These are phyloP conservation scores for Aspergillus panamensis DNA, from an alignment of 495 filamentous ascomycete genomes.

Conservation along the genomic window DNA sequence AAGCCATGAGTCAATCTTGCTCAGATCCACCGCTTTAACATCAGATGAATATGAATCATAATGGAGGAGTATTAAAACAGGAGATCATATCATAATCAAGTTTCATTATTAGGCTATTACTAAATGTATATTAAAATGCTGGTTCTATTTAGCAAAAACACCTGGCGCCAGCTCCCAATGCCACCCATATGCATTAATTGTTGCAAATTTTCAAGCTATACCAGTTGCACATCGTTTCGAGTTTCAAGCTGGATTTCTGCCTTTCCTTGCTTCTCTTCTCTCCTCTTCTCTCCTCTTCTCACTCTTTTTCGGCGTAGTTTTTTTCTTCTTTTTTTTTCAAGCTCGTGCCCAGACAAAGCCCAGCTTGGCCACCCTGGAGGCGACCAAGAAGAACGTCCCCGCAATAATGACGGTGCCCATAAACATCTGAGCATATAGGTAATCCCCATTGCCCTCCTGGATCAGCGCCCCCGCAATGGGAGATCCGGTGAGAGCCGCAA, in stretches of 20 bases:
- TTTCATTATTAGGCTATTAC: too few relatives aligned
- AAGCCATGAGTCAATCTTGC: too few relatives aligned
- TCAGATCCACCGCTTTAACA: too few relatives aligned
- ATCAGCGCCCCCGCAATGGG: slow-evolving; percentile 69
- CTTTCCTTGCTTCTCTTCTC: background rate
- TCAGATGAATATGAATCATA: too few relatives aligned
- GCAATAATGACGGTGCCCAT: slow-evolving; percentile 48
- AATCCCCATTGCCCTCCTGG: slow-evolving; percentile 46
- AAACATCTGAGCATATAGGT: slow-evolving; percentile 57
- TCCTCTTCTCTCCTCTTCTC: slow-evolving; percentile 2
- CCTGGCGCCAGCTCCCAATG: too few relatives aligned
- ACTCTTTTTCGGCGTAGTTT: slow-evolving; percentile 21
- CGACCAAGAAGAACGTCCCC: slow-evolving; percentile 43
- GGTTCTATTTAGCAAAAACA: too few relatives aligned
- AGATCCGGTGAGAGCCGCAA: slow-evolving; percentile 70
- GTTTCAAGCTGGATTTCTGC: background rate
- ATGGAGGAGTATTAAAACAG: too few relatives aligned
- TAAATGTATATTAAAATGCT: too few relatives aligned
- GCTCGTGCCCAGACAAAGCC: slow-evolving; percentile 30
- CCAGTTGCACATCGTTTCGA: background rate
- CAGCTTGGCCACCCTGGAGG: slow-evolving; percentile 45
- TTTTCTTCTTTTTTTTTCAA: slow-evolving; percentile 11
- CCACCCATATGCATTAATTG: background rate
- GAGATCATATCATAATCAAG: too few relatives aligned
- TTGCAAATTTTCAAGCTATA: background rate